Conservation (phyloP, 192 early-diverging fungal genomes). For the Entomortierella lignicola region DNA sequence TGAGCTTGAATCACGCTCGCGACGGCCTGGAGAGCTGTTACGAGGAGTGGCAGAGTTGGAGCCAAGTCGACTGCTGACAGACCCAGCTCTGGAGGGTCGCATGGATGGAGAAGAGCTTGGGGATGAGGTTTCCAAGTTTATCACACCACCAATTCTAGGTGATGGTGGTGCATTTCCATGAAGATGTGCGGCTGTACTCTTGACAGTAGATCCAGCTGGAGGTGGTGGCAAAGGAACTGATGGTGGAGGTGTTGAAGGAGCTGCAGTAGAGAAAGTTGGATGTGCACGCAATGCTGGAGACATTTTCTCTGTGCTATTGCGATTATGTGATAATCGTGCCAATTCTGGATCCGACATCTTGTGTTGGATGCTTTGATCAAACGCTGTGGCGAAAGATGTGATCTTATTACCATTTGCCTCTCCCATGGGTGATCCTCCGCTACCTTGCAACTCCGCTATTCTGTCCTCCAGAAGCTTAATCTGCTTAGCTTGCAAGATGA, state of each 20-base stretch:
- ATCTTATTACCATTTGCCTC: conserved; percentile 16
- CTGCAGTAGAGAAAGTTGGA: conserved; percentile 3
- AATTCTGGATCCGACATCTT: conserved; percentile 32
- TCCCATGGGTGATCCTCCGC: conserved; percentile 16
- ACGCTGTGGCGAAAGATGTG: conserved; percentile 8
- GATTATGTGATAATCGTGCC: background rate
- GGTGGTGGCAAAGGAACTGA: conserved; percentile 25
- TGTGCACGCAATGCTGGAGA: conserved; percentile 23
- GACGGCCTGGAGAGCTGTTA: background rate
- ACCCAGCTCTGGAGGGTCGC: conserved; percentile 24
- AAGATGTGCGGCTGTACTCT: conserved; percentile 17
- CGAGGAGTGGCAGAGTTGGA: no score
- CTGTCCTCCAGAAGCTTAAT: conserved; percentile 54
- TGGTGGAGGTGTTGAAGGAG: conserved; percentile 41
- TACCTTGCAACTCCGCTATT: conserved; percentile 46
- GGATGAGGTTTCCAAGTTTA: conserved; percentile 6
- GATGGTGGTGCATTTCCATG: conserved; percentile 18
- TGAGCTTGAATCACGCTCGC: conserved; percentile 29
- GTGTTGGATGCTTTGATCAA: conserved; percentile 33
- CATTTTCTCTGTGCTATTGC: conserved; percentile 24
- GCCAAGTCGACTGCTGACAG: background rate
- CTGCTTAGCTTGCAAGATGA: conserved; percentile 45
- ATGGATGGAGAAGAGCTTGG: conserved; percentile 15
- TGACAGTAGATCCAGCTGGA: conserved; percentile 9
- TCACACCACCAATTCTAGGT: conserved; percentile 26